Conservation (phyloP, 208 protist species). For the Acanthamoeba triangularis region DNA sequence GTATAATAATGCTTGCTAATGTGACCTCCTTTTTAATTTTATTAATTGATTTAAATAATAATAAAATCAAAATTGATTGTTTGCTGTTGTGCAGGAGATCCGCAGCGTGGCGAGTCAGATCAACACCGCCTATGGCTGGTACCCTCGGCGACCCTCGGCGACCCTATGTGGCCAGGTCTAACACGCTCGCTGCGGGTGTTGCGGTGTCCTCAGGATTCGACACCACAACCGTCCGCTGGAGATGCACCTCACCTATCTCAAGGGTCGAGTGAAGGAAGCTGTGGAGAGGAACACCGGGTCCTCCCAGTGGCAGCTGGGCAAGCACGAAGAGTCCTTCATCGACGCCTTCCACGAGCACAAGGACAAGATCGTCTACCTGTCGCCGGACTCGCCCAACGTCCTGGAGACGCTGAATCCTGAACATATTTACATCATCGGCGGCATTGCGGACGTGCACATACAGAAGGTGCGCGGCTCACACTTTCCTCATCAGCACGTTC, state of each 20-base stretch:
- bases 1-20: background rate
- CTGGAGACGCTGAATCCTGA: slow-evolving; percentile 37
- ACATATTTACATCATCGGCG: slow-evolving; percentile 72
- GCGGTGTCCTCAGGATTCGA: background rate
- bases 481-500: background rate
- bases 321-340: slow-evolving; percentile 31
- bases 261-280: slow-evolving; percentile 35
- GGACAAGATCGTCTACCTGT: slow-evolving; percentile 65
- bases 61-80: background rate
- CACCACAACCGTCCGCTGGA: background rate
- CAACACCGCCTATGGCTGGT: slow-evolving; percentile 65
- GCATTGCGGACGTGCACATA: slow-evolving; percentile 70
- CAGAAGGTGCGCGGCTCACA: background rate
- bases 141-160: background rate
- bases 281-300: background rate
- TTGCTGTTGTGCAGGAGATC: slow-evolving; percentile 2
- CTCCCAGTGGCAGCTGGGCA: slow-evolving; percentile 54
- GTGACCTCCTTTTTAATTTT: background rate
- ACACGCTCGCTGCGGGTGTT: background rate
- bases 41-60: background rate
- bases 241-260: slow-evolving; percentile 40
- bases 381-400: slow-evolving; percentile 54
- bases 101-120: slow-evolving; percentile 71
- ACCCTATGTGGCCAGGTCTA: background rate
- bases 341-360: slow-evolving; percentile 43